Base-by-base conservation (phyloP, 805 yeast species). In the Saccharomycopsis microspora region DNA sequence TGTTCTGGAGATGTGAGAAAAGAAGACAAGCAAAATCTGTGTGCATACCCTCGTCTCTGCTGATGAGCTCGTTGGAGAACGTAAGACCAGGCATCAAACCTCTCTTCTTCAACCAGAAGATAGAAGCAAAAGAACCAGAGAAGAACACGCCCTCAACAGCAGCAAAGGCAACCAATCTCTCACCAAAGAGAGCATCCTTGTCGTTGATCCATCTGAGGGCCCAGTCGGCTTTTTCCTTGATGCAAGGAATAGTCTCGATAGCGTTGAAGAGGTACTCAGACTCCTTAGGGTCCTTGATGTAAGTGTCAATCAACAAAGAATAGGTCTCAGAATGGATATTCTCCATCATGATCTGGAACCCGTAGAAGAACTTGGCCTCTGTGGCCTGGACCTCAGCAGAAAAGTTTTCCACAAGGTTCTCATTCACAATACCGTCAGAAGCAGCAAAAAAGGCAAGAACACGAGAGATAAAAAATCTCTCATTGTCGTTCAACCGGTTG, bases 341-440 rank as follows among this genome's bases (percentile, higher is more conserved):
- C 72, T 90, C 98, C 90, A 93, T 93, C 97, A 89, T 89, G 68
- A 90, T 93, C 74, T 90, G 98, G 85, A 93, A 90, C 43, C 98
- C 98, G 67, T 90, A 90, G 75, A 90, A 93, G 67, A 96, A 89
- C 68, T 90, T 89, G 60, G 97, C 98, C 73, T 90, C 98, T 49
- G 98, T 93, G 55, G 86, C 70, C 69, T 89, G 96, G 52, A 93
- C 97, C 70, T 90, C 97, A 55, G 96, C 95, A 49, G 95, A 82
- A 72, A 90, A 90, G 65, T 95, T 89, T 70, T 90, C 97, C 54
- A 90, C 96, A 65, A 90, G 77, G 70, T 90, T 90, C 72, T 90
- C 98, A 64, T 93, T 93, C 57, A 90, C 98, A 57, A 90, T 88
- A 66, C 98, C 98, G 66, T 90, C 98, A 41, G 96, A 85, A 41